Evolutionary conservation across 2,329 filamentous ascomycete species (phyloP).

Genomic region (Cordyceps javanica): DNA sequence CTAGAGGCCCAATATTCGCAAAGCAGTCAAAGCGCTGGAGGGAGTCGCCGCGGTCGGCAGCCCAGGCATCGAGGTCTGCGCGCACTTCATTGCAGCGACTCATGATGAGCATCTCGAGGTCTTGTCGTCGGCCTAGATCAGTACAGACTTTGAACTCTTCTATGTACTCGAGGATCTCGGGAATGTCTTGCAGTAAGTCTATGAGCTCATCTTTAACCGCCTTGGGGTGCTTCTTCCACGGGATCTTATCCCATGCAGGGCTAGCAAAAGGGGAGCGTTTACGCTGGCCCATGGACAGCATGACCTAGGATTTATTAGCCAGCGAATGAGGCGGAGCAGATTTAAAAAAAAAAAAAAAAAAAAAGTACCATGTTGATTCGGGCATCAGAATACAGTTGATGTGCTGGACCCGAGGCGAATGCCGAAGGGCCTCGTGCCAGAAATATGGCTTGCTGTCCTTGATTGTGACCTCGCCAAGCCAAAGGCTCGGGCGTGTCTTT

Average conservation of each 20-base stretch:
- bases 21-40: conserved; percentile 15
- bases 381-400: conserved; percentile 19
- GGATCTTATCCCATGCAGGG: conserved; percentile 26
- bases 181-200: conserved; percentile 26
- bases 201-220: conserved; percentile 24
- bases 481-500: conserved; percentile 13
- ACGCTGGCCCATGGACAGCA: conserved; percentile 14
- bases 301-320: conserved; percentile 9
- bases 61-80: conserved; percentile 12
- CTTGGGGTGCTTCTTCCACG: conserved; percentile 25
- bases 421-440: conserved; percentile 14
- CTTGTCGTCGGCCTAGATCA: conserved; percentile 1
- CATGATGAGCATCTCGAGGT: conserved; percentile 11
- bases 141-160: conserved; percentile 20
- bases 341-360: too few species aligned
- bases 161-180: conserved; percentile 21
- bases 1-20: conserved; percentile 5
- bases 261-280: conserved; percentile 22
- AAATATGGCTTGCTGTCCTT: conserved; percentile 16
- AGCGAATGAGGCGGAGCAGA: neutral
- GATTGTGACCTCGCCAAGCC: conserved; percentile 15
- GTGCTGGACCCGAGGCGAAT: conserved; percentile 14
- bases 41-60: conserved; percentile 11
- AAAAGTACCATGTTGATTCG: conserved; percentile 18
- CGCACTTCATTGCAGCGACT: conserved; percentile 13